Conservation (phyloP, 2,329 filamentous ascomycete species). For the Periconia digitata region DNA sequence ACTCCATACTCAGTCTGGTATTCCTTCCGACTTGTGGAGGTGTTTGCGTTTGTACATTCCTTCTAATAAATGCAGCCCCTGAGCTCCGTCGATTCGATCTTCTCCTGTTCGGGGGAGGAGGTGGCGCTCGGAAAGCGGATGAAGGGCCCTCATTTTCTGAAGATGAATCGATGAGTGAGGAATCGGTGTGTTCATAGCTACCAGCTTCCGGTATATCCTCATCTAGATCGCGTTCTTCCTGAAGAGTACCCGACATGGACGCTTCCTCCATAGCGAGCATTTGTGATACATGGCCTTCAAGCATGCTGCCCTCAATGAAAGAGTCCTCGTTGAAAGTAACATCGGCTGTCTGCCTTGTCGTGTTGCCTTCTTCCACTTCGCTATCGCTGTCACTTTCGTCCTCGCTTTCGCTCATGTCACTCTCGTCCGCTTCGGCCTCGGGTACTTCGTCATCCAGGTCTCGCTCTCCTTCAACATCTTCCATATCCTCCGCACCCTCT, state of each 20-base stretch:
- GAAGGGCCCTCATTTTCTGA: constrained; percentile 27
- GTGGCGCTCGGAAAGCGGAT: constrained; percentile 19
- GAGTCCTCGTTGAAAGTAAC: constrained; percentile 55
- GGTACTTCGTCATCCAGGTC: constrained; percentile 47
- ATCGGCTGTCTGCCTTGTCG: constrained; percentile 48
- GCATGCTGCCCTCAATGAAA: constrained; percentile 49
- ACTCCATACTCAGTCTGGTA: constrained; percentile 31
- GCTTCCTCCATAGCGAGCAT: constrained; percentile 50
- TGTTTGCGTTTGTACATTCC: neutral
- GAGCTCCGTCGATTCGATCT: constrained; percentile 22
- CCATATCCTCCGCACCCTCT: constrained; percentile 46
- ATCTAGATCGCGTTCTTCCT: constrained; percentile 53
- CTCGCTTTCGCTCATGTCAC: constrained; percentile 33
- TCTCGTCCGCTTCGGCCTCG: constrained; percentile 35
- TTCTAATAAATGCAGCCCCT: constrained; percentile 4
- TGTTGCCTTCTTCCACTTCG: constrained; percentile 46
- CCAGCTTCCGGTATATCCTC: constrained; percentile 56
- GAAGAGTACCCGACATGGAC: constrained; percentile 49
- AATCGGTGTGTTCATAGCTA: constrained; percentile 58
- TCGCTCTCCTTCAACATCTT: constrained; percentile 39
- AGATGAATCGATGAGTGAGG: constrained; percentile 49
- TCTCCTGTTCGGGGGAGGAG: constrained; percentile 11
- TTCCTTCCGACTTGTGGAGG: neutral
- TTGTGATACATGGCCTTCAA: constrained; percentile 39
- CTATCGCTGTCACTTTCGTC: constrained; percentile 16